Base-by-base conservation (phyloP, 2,329 filamentous ascomycete species). In the Botrytis fabae region DNA sequence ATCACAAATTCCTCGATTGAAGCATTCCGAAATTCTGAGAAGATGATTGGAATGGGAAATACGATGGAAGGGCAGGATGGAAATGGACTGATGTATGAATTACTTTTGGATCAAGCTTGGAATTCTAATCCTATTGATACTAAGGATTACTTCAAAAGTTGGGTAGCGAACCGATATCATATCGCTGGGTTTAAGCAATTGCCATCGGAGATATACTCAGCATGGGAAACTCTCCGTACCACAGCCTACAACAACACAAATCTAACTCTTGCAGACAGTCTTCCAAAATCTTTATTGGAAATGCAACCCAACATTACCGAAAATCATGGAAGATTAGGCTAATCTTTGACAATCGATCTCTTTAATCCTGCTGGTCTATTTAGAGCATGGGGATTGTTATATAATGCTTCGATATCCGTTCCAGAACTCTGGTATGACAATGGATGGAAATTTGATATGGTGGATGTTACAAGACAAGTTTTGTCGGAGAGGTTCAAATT, bases 61-160 rank as follows among this genome's bases (percentile, higher is more conserved):
- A 85, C 84, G 0, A 83, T 84, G 75, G 86, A 87, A 73, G 85
- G 82, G 14, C 85, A 86, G 75, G 85, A 86, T 75, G 85, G 85
- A 28, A 87, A 87, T 74, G 85, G 87, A 71, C 83, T 88, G 73
- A 81, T 87, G 73, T 87, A 87, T 76, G 83, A 85, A 70, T 77
- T 87, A 1, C 80, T 87, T 0, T 81, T 88, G 1, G 84, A 86
- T 72, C 86, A 87, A 76, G 85, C 85, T 4, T 88, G 86, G 86
- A 82, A 81, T 1, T 60, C 62, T 12, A 78, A 76, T 0, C 82
- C 85, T 0, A 83, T 87, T 63, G 80, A 86, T 65, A 85, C 84
- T 0, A 73, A 79, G 6, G 42, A 72, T 0, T 88, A 87, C 77
- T 87, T 87, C 73, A 78, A 80, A 28, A 74, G 82, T 69, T 87